Evolutionary conservation across 495 filamentous ascomycete species (phyloP).

Genomic region (Xylaria cubensis): DNA sequence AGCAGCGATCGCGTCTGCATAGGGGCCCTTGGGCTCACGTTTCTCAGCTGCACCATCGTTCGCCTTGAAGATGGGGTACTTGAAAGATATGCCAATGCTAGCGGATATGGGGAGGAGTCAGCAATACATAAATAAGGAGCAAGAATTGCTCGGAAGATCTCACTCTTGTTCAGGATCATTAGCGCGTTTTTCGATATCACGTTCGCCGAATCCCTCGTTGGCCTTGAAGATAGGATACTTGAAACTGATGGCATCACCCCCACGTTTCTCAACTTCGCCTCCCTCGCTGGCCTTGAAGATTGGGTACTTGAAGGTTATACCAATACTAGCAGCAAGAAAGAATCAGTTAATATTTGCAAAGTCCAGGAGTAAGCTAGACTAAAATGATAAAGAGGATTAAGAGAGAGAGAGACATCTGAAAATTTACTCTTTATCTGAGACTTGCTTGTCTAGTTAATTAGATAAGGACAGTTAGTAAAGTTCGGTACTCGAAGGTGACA

Average conservation of each 20-base stretch:
- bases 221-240: no score
- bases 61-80: neutral
- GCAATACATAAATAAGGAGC: neutral
- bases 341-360: neutral
- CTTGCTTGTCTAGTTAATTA: neutral
- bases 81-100: no score
- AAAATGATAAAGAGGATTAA: neutral
- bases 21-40: neutral
- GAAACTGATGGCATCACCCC: no score
- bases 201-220: no score
- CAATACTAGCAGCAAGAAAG: neutral
- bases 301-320: slow-evolving; percentile 1
- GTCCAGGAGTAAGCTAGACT: neutral
- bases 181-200: neutral
- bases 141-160: neutral
- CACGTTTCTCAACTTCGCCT: no score
- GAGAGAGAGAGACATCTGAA: neutral
- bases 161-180: neutral
- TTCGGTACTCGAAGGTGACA: neutral
- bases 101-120: neutral
- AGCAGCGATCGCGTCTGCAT: slow-evolving; percentile 14
- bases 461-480: neutral
- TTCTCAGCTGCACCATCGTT: neutral
- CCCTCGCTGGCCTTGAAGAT: neutral
- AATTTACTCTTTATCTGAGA: neutral